Percentiles rank a stretch among this genome's conserved stretches.
These are phyloP conservation scores for Dioszegia aurantiaca DNA, from an alignment of 768 basidiomycete species.

Conservation along the genomic window DNA sequence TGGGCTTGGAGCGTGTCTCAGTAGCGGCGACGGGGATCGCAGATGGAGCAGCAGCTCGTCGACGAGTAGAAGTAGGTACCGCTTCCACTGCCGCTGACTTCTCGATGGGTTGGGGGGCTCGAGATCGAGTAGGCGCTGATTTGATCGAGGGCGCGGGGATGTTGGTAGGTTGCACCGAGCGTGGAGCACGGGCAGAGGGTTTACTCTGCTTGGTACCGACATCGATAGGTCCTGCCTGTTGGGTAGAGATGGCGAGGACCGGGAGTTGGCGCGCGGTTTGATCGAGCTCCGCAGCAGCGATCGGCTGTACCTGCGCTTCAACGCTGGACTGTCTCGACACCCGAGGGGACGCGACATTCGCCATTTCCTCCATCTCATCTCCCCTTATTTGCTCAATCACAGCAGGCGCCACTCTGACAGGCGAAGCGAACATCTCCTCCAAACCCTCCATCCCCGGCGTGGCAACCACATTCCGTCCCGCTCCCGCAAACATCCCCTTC, in stretches of 20 bases:
- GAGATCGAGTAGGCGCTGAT: background rate
- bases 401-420: background rate
- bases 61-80: background rate
- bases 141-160: background rate
- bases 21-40: background rate
- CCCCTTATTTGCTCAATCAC: background rate
- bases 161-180: background rate
- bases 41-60: background rate
- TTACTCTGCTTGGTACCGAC: too few species aligned
- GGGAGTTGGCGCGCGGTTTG: background rate
- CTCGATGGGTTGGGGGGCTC: background rate
- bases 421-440: conserved; percentile 16
- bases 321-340: background rate
- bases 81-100: background rate
- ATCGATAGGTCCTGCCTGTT: too few species aligned
- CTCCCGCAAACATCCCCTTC: conserved; percentile 25
- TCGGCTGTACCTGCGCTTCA: too few species aligned
- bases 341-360: background rate
- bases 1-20: background rate
- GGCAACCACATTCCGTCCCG: conserved; percentile 12
- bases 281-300: too few species aligned
- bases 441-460: conserved; percentile 16
- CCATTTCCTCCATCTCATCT: conserved; percentile 5
- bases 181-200: too few species aligned
- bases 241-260: too few species aligned